Evolutionary conservation across 1,139 yeast species (phyloP).

Genomic region (Sugiyamaella paludigena): DNA sequence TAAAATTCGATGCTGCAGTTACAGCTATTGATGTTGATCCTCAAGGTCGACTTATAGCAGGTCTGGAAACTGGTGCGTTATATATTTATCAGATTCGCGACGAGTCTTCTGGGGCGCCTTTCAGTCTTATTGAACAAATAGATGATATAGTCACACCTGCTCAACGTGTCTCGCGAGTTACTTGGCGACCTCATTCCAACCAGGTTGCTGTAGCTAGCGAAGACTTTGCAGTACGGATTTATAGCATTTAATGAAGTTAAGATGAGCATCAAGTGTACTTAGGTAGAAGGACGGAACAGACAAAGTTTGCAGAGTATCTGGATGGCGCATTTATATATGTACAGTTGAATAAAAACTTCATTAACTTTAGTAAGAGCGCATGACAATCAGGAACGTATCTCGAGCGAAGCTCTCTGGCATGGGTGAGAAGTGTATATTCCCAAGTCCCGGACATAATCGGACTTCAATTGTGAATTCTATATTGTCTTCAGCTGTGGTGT

Average conservation of each 20-base stretch:
- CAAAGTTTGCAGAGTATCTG: too few species aligned
- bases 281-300: too few species aligned
- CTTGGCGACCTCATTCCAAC: conserved; percentile 46
- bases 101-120: conserved; percentile 17
- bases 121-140: conserved; percentile 33
- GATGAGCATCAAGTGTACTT: too few species aligned
- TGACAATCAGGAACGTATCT: too few species aligned
- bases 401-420: too few species aligned
- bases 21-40: conserved; percentile 66
- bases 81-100: conserved; percentile 33
- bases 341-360: too few species aligned
- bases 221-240: conserved; percentile 55
- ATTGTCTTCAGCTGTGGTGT: too few species aligned
- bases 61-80: conserved; percentile 66
- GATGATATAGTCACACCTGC: conserved; percentile 53
- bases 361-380: too few species aligned
- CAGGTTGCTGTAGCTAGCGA: conserved; percentile 65
- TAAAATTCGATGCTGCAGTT: conserved; percentile 49
- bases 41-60: conserved; percentile 50
- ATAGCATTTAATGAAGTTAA: conserved; percentile 7
- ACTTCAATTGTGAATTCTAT: too few species aligned
- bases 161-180: conserved; percentile 52
- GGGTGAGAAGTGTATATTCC: too few species aligned
- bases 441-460: too few species aligned
- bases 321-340: too few species aligned